Evolutionary conservation across 139 green algal genomes (phyloP).

Genomic region (Chlamydomonas eustigma): DNA sequence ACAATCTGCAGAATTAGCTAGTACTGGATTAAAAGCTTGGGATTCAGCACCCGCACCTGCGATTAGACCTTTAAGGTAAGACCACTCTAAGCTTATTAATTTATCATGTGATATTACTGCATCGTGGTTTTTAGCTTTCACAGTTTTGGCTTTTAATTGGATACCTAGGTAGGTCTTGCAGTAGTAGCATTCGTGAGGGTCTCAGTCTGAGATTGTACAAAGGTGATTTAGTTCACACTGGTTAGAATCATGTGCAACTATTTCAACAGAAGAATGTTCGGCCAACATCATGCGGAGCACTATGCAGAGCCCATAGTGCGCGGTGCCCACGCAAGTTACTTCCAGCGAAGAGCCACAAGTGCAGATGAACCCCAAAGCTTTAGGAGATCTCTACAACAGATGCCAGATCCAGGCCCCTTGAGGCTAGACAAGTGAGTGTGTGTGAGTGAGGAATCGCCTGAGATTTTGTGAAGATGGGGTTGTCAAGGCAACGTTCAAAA

Average conservation of each 20-base stretch:
- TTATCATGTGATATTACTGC: no score
- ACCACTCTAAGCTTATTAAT: no score
- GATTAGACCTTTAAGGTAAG: not conserved
- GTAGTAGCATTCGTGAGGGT: not conserved
- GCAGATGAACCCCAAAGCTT: not conserved
- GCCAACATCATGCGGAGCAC: no score
- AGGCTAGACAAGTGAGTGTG: conserved; percentile 22
- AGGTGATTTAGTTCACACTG: no score
- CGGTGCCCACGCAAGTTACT: conserved; percentile 24
- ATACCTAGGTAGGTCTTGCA: no score
- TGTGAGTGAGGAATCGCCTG: not conserved
- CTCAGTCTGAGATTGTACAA: not conserved
- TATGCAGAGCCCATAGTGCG: conserved; percentile 34
- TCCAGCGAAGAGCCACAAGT: not conserved
- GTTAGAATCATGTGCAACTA: no score
- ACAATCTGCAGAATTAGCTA: not conserved
- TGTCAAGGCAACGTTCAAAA: no score
- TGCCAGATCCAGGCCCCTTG: conserved; percentile 13
- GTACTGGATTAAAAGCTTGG: conserved; percentile 3
- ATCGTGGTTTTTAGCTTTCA: no score
- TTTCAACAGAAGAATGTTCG: no score
- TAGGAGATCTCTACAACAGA: conserved; percentile 7
- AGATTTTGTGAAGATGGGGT: not conserved
- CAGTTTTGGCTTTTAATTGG: no score
- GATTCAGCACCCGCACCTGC: not conserved